phyloP scores from a whole-genome alignment of 306 rosid genomes.

The Rosa persica region DNA sequence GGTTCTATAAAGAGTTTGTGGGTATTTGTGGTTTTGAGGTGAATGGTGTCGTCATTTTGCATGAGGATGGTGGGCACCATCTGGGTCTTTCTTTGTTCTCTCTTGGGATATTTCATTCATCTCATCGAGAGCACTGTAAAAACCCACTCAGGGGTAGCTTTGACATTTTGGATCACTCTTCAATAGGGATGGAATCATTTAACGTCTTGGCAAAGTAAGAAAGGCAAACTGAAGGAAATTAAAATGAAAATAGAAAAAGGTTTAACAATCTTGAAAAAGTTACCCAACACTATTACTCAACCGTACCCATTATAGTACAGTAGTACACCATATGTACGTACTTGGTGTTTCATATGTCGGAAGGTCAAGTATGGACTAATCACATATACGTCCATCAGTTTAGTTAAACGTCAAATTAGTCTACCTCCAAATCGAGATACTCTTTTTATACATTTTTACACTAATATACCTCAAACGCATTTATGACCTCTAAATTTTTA shows the following conservation, averaged over 20 bases:
- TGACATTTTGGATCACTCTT: constrained; percentile 24
- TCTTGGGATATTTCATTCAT: constrained; percentile 27
- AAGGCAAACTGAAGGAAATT: neutral
- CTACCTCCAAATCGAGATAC: no score
- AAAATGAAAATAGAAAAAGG: neutral
- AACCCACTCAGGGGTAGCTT: constrained; percentile 51
- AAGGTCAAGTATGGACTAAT: neutral
- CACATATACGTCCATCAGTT: no score
- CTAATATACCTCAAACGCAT: neutral
- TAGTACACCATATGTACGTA: neutral
- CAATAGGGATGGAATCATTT: constrained; percentile 28
- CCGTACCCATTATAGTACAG: neutral
- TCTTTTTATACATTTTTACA: neutral
- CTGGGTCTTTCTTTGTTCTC: constrained; percentile 1
- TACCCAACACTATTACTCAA: neutral
- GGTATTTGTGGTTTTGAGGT: constrained; percentile 10
- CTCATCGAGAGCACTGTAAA: constrained; percentile 16
- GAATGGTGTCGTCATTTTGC: constrained; percentile 53
- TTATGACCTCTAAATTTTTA: neutral
- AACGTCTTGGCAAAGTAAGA: constrained; percentile 35
- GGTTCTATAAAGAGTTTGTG: neutral
- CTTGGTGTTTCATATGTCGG: neutral
- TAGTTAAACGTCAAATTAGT: no score
- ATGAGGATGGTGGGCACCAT: constrained; percentile 22
- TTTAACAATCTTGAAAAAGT: neutral